Conservation (phyloP, 176 grass and related monocot species). For the barley (Hordeum vulgare) region DNA sequence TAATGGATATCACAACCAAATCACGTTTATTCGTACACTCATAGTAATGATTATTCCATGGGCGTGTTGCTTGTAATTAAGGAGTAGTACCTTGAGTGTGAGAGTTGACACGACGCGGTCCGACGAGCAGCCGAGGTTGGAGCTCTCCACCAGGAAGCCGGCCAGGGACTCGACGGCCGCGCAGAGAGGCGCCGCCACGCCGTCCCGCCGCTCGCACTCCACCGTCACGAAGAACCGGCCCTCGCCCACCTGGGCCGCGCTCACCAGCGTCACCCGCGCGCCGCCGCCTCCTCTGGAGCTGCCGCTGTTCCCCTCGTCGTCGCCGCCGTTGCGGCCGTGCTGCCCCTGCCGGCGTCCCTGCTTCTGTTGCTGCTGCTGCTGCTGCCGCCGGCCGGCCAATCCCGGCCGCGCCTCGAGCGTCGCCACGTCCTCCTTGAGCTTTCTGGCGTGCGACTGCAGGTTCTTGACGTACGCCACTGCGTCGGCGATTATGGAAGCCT, state of each 20-base stretch:
- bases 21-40: no score
- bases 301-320: background rate
- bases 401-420: slow-evolving; percentile 42
- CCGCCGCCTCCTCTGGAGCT: background rate
- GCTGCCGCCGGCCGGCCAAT: background rate
- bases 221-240: slow-evolving; percentile 59
- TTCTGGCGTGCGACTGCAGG: slow-evolving; percentile 57
- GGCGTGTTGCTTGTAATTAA: background rate
- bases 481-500: slow-evolving; percentile 91
- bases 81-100: slow-evolving; percentile 47
- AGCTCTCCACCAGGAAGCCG: slow-evolving; percentile 64
- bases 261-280: slow-evolving; percentile 37
- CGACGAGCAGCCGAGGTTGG: slow-evolving; percentile 37
- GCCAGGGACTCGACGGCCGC: slow-evolving; percentile 57
- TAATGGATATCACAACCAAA: background rate
- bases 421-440: slow-evolving; percentile 55
- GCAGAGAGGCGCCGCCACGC: slow-evolving; percentile 49
- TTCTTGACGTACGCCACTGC: slow-evolving; percentile 67
- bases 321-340: background rate
- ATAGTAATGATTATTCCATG: background rate
- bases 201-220: slow-evolving; percentile 44
- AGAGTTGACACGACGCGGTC: slow-evolving; percentile 48
- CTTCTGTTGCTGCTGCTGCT: slow-evolving; percentile 11
- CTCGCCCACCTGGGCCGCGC: slow-evolving; percentile 46
- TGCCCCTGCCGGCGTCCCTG: background rate